Conservation (phyloP, 495 filamentous ascomycete species). For the Apodospora peruviana region DNA sequence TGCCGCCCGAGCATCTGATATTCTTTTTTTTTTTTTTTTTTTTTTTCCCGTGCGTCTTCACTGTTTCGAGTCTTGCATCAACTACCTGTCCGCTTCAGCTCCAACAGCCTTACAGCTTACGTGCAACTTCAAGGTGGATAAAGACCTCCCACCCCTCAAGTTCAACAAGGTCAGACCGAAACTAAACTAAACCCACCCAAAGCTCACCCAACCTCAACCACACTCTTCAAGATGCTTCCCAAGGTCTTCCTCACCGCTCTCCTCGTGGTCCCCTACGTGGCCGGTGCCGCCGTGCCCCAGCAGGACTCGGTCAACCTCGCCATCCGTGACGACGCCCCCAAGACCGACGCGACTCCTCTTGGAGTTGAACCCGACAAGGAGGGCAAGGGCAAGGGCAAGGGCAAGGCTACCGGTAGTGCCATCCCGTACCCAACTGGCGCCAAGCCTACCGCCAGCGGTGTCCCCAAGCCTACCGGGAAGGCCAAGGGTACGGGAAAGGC, state of each 20-base stretch:
- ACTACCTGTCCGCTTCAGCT: too few relatives aligned
- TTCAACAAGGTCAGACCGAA: too few relatives aligned
- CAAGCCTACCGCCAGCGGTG: not conserved
- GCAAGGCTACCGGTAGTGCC: conserved; percentile 3
- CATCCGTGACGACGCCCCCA: not conserved
- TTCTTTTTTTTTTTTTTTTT: too few relatives aligned
- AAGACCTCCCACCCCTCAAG: too few relatives aligned
- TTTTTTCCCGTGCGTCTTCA: too few relatives aligned
- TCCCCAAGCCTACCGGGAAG: not conserved
- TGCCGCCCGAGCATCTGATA: too few relatives aligned
- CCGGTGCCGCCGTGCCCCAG: conserved; percentile 10
- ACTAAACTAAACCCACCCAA: too few relatives aligned
- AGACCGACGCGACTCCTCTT: not conserved
- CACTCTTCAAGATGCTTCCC: conserved; percentile 12
- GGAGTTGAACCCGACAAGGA: conserved; percentile 4
- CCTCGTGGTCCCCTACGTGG: conserved; percentile 12
- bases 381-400: conserved; percentile 1
- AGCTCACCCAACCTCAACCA: not conserved
- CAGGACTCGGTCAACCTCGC: not conserved
- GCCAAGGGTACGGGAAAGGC: not conserved
- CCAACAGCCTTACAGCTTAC: too few relatives aligned
- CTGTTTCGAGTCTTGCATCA: too few relatives aligned
- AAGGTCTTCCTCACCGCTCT: conserved; percentile 16
- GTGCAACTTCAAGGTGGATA: too few relatives aligned
- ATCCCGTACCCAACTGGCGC: not conserved